These are phyloP conservation scores for Clonostachys sp. DNA, from an alignment of 2,329 filamentous ascomycete species.

Conservation along the genomic window DNA sequence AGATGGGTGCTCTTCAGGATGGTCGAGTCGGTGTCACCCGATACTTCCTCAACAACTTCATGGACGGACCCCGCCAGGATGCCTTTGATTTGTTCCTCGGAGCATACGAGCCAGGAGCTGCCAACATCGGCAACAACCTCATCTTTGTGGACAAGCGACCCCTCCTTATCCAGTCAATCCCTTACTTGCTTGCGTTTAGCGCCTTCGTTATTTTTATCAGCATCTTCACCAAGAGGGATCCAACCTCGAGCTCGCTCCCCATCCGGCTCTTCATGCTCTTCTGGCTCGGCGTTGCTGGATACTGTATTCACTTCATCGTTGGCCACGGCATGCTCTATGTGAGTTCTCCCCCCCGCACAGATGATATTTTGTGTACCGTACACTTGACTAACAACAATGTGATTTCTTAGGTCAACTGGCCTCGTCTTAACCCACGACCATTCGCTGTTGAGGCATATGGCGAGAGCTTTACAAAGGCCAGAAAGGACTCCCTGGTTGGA, in stretches of 20 bases:
- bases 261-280: slow-evolving; percentile 77
- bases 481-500: slow-evolving; percentile 79
- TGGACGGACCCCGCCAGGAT: slow-evolving; percentile 90
- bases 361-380: neutral
- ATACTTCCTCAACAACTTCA: slow-evolving; percentile 91
- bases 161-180: slow-evolving; percentile 85
- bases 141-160: slow-evolving; percentile 84
- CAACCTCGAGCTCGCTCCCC: slow-evolving; percentile 74
- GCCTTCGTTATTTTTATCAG: slow-evolving; percentile 78
- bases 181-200: slow-evolving; percentile 84
- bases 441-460: slow-evolving; percentile 86
- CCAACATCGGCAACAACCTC: slow-evolving; percentile 64
- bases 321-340: slow-evolving; percentile 91
- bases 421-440: slow-evolving; percentile 84
- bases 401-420: slow-evolving; percentile 84
- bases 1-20: slow-evolving; percentile 79
- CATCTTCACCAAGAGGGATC: slow-evolving; percentile 64
- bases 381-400: slow-evolving; percentile 4
- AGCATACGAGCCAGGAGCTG: slow-evolving; percentile 70
- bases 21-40: slow-evolving; percentile 82
- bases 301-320: slow-evolving; percentile 73
- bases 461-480: slow-evolving; percentile 77
- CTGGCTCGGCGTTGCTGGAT: slow-evolving; percentile 66
- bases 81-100: slow-evolving; percentile 93
- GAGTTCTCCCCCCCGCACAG: slow-evolving; percentile 35